A percentile compares a stretch with the other conserved stretches of the same genome.
Evolutionary conservation across 768 basidiomycete genomes (phyloP).

Genomic region (Mycena floridula): DNA sequence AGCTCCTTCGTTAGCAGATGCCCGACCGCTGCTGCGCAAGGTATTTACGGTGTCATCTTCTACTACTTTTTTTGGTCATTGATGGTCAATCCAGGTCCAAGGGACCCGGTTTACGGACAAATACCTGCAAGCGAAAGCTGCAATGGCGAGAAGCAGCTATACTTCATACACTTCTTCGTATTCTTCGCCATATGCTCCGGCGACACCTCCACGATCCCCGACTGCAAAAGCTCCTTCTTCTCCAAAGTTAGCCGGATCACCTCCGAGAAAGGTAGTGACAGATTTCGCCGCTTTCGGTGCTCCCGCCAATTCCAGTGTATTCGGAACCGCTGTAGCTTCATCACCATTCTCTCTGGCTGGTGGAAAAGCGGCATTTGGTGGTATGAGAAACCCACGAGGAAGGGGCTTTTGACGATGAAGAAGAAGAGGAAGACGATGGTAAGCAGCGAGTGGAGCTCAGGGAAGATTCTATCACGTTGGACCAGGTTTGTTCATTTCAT

Average conservation of each 20-base stretch:
- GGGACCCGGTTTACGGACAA: conserved; percentile 98
- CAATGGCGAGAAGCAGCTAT: conserved; percentile 32
- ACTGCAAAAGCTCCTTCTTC: conserved; percentile 36
- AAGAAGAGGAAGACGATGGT: conserved; percentile 52
- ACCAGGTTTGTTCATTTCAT: conserved; percentile 58
- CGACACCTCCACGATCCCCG: conserved; percentile 35
- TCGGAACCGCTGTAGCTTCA: conserved; percentile 76
- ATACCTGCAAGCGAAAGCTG: conserved; percentile 73
- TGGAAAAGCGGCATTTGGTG: conserved; percentile 80
- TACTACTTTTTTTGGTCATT: too few relatives aligned
- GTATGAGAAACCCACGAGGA: conserved; percentile 45
- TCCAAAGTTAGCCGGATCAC: conserved; percentile 42
- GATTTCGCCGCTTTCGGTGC: conserved; percentile 87
- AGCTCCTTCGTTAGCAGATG: conserved; percentile 64
- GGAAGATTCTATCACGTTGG: conserved; percentile 85
- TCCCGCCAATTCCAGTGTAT: conserved; percentile 68
- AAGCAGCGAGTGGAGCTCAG: conserved; percentile 70
- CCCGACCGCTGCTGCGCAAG: conserved; percentile 72
- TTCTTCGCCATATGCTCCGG: conserved; percentile 43
- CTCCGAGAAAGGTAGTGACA: conserved; percentile 81
- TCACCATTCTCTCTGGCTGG: conserved; percentile 76
- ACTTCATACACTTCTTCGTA: conserved; percentile 26
- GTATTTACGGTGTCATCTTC: conserved; percentile 30
- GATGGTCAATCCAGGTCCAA: conserved; percentile 52
- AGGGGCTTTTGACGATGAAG: conserved; percentile 55